These are phyloP conservation scores for Hypoxylon fragiforme DNA, from an alignment of 495 filamentous ascomycete species.

Conservation along the genomic window DNA sequence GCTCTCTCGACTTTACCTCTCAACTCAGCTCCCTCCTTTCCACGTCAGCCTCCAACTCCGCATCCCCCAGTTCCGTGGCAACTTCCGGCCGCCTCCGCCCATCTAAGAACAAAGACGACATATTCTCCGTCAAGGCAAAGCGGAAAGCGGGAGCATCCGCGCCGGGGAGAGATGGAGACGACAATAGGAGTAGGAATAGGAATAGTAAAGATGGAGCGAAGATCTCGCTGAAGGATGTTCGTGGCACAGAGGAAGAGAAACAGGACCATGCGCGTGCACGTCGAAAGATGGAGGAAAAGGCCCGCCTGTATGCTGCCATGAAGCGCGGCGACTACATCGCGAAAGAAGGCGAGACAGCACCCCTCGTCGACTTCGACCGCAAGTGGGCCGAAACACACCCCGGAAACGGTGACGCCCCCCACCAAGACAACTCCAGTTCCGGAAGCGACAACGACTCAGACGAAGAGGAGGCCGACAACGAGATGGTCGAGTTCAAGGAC, in stretches of 20 bases:
- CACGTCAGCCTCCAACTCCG: slow-evolving; percentile 44
- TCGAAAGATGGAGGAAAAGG: slow-evolving; percentile 84
- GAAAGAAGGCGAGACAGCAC: slow-evolving; percentile 58
- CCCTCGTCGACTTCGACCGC: slow-evolving; percentile 85
- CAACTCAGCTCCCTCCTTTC: slow-evolving; percentile 75
- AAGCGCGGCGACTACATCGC: slow-evolving; percentile 69
- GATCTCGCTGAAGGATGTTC: slow-evolving; percentile 47
- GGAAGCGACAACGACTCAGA: slow-evolving; percentile 41
- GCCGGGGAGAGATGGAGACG: not conserved
- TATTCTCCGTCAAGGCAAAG: slow-evolving; percentile 74
- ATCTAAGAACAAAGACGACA: slow-evolving; percentile 67
- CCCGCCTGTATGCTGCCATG: slow-evolving; percentile 78
- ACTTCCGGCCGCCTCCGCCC: slow-evolving; percentile 64
- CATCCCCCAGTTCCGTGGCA: slow-evolving; percentile 39
- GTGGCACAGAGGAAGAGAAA: slow-evolving; percentile 50
- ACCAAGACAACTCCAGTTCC: slow-evolving; percentile 41
- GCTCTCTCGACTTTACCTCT: slow-evolving; percentile 77
- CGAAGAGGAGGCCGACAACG: slow-evolving; percentile 50
- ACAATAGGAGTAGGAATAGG: slow-evolving; percentile 46
- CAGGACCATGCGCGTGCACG: slow-evolving; percentile 61
- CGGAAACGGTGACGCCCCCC: slow-evolving; percentile 38
- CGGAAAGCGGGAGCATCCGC: slow-evolving; percentile 46
- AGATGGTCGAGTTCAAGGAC: slow-evolving; percentile 80
- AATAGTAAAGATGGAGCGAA: slow-evolving; percentile 29
- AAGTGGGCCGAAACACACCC: slow-evolving; percentile 80